Percentiles rank a stretch among this genome's conserved stretches.
Conservation (phyloP, 345 rosid species). For the Cardamine resedifolia region DNA sequence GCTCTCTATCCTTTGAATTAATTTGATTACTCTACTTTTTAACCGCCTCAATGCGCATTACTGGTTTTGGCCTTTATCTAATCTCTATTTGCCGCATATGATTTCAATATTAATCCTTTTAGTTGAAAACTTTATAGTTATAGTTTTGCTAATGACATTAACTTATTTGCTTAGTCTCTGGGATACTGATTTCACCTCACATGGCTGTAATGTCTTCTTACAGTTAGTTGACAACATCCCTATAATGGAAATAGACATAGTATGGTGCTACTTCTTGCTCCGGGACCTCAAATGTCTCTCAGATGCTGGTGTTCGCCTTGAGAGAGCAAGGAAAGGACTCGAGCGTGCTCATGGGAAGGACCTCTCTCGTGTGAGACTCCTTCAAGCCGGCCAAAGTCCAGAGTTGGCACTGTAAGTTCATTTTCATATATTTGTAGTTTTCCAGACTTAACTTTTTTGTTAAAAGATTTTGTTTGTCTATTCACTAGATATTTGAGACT, state of each 20-base stretch:
- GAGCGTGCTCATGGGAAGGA: slow-evolving; percentile 94
- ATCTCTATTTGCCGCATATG: slow-evolving; percentile 3
- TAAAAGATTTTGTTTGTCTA: slow-evolving; percentile 3
- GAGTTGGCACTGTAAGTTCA: slow-evolving; percentile 77
- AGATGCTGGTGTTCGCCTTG: slow-evolving; percentile 81
- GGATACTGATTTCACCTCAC: slow-evolving; percentile 3
- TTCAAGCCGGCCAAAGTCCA: slow-evolving; percentile 73
- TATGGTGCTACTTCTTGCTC: slow-evolving; percentile 96
- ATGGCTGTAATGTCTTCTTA: slow-evolving; percentile 28
- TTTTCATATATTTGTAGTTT: neutral
- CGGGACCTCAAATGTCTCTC: slow-evolving; percentile 79
- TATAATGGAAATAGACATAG: slow-evolving; percentile 94
- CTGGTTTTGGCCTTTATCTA: neutral
- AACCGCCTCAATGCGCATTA: neutral
- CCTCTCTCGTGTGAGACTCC: slow-evolving; percentile 75
- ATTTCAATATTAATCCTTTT: neutral
- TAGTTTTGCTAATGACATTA: neutral
- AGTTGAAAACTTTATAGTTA: neutral
- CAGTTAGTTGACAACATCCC: slow-evolving; percentile 91
- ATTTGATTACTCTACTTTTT: neutral
- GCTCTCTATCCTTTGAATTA: slow-evolving; percentile 16
- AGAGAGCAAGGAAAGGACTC: slow-evolving; percentile 84
- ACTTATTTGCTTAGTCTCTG: neutral
- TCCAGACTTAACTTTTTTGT: neutral
- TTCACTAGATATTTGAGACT: slow-evolving; percentile 68